Evolutionary conservation across 2,329 filamentous ascomycete species (phyloP), one percentile per base, ranked within the genome.

Genomic region (Neurospora sp.): DNA sequence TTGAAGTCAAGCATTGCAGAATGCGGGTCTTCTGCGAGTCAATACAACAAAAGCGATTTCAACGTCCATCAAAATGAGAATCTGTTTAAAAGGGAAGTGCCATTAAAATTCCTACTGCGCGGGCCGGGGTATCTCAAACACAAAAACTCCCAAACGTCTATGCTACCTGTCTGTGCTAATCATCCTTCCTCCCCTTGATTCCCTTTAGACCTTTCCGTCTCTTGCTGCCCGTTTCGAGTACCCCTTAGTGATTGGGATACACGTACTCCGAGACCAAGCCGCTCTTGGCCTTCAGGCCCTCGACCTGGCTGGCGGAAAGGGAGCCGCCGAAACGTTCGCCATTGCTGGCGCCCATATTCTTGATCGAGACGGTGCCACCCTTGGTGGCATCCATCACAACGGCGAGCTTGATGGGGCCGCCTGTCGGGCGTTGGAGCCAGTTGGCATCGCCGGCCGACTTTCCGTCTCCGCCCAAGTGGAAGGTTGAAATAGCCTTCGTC

Each of bases 401-500:
- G 0, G 46, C 46, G 6, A 57, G 2, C 46, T 28, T 57, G 11
- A 57, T 28, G 1, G 46, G 46, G 6, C 46, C 46, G 3, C 46
- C 23, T 0, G 11, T 57, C 1, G 92, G 92, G 38, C 92, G 88
- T 57, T 83, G 80, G 78, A 95, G 91, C 81, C 89, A 94, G 79
- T 93, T 88, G 38, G 87, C 88, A 77, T 88, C 87, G 68, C 91
- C 90, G 0, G 23, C 46, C 0, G 46, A 57, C 46, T 57, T 57
- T 40, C 87, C 89, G 37, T 86, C 82, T 67, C 85, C 82, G 73
- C 87, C 86, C 72, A 84, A 81, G 80, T 93, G 91, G 75, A 93
- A 83, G 17, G 90, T 92, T 46, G 88, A 89, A 81, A 91, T 93
- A 80, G 87, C 86, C 76, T 87, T 87, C 62, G 81, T 84, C 77